Evolutionary conservation across 495 filamentous ascomycete species (phyloP), one percentile per base, ranked within the genome.

Genomic region (Penicillium fimorum): DNA sequence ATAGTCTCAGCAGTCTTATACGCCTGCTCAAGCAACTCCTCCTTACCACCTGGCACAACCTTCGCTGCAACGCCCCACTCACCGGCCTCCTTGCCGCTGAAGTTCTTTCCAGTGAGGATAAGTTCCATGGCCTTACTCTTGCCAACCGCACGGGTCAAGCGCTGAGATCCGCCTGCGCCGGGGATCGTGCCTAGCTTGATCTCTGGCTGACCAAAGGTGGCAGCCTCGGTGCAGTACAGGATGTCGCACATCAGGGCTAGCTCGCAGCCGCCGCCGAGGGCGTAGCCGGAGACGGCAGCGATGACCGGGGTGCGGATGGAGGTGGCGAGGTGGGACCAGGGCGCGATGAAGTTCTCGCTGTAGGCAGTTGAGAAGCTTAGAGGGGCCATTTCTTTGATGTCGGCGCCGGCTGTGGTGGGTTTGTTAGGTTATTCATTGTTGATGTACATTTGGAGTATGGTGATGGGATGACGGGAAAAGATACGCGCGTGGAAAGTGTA

Each of bases 381-480:
- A 48, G 90, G 83, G 38, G 88, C 85, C 94, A 98, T 98, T 77
- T 98, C 94, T 73, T 97, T 97, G 75, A 98, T 98, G 75, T 98
- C 94, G 55, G 94, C 94, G 53, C 94, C 94, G 57, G 94, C 94
- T 80, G 25, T 20, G n/a, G 44, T 47, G 50, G 53, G 32, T 15
- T 51, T 18, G 38, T 6, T 41, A 13, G 55, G 17, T 65, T 35
- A 56, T 32, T 50, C 17, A 37, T 47, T 15, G 49, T 42, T 25
- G 17, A 37, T 22, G 8, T 18, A 46, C 15, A 25, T 13, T 35
- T 10, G 25, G 40, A 17, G 37, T 33, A 20, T 24, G 37, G n/a
- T 0, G 9, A 42, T 25, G 27, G 15, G 3, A 5, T n/a, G 15
- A 2, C 5, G 4, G 15, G 35, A 4, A 38, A 5, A 8, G 35